A percentile compares a stretch with the other conserved stretches of the same genome.
phyloP scores from a whole-genome alignment of 495 filamentous ascomycete species.

The Annulohypoxylon stygium region DNA sequence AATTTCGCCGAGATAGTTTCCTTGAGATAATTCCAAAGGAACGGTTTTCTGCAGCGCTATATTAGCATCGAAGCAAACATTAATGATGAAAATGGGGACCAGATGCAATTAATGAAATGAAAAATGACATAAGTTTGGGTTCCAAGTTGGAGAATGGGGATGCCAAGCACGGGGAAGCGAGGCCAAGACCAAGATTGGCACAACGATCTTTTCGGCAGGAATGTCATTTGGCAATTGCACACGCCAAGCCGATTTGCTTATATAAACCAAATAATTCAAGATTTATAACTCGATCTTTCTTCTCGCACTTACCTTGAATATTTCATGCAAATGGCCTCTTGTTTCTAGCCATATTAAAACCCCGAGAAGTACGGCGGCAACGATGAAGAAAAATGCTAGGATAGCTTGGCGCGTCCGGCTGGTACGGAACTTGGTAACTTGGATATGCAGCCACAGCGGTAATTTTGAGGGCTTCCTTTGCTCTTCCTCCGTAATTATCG shows the following conservation, averaged over 20 bases:
- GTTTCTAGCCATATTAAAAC: constrained; percentile 31
- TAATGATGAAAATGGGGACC: background rate
- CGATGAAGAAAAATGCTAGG: constrained; percentile 32
- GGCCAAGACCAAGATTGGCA: constrained; percentile 23
- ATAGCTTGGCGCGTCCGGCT: constrained; percentile 44
- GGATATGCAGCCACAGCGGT: constrained; percentile 29
- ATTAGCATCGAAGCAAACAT: constrained; percentile 33
- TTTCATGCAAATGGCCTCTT: constrained; percentile 31
- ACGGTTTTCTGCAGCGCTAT: constrained; percentile 46
- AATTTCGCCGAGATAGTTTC: constrained; percentile 65
- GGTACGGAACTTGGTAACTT: constrained; percentile 24
- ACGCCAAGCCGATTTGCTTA: constrained; percentile 27
- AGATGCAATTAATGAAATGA: background rate
- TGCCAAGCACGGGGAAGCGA: constrained; percentile 33
- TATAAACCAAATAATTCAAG: constrained; percentile 13
- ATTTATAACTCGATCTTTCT: background rate
- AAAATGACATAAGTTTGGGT: background rate
- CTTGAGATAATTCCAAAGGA: constrained; percentile 61
- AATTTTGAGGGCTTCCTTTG: constrained; percentile 20
- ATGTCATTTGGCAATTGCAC: constrained; percentile 33
- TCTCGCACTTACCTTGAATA: constrained; percentile 34
- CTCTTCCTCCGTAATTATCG: constrained; percentile 17
- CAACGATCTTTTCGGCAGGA: constrained; percentile 12
- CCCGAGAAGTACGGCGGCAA: constrained; percentile 25
- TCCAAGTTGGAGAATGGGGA: constrained; percentile 26